Conservation (phyloP, 2,329 filamentous ascomycete species). For the Cladosporium halotolerans region DNA sequence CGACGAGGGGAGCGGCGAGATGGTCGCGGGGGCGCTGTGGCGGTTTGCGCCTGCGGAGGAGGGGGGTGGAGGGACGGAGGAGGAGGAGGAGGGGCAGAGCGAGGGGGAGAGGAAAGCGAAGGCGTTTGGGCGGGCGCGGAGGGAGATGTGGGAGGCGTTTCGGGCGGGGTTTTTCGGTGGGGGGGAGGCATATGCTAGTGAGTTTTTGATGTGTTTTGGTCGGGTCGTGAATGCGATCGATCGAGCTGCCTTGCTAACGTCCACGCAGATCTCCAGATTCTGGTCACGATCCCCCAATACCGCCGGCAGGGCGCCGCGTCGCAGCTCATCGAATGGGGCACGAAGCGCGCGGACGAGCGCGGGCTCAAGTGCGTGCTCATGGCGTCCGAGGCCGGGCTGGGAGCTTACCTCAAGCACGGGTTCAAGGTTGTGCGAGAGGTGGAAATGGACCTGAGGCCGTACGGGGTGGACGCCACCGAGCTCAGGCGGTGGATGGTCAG, state of each 20-base stretch:
- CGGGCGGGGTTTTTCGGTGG: constrained; percentile 11
- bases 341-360: constrained; percentile 33
- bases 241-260: not conserved
- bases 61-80: not conserved
- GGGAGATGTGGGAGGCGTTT: constrained; percentile 14
- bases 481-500: constrained; percentile 12
- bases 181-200: constrained; percentile 17
- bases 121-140: constrained; percentile 10
- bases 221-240: not conserved
- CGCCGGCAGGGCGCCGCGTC: constrained; percentile 35
- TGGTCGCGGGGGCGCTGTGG: constrained; percentile 22
- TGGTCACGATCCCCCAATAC: constrained; percentile 34
- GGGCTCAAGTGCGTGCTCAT: constrained; percentile 31
- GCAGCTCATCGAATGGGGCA: constrained; percentile 34
- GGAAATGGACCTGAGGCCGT: constrained; percentile 19
- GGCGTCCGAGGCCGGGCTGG: constrained; percentile 26
- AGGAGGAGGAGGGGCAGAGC: not conserved
- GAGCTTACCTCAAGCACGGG: constrained; percentile 33
- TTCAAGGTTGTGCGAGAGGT: constrained; percentile 22
- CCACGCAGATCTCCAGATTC: constrained; percentile 19
- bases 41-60: constrained; percentile 11
- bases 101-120: not conserved
- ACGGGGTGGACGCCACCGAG: constrained; percentile 19
- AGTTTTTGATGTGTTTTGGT: not conserved
- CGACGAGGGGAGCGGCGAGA: constrained; percentile 16